Conservation (phyloP, 2,329 filamentous ascomycete genomes). For the Magnaporthiopsis rhizophila region DNA sequence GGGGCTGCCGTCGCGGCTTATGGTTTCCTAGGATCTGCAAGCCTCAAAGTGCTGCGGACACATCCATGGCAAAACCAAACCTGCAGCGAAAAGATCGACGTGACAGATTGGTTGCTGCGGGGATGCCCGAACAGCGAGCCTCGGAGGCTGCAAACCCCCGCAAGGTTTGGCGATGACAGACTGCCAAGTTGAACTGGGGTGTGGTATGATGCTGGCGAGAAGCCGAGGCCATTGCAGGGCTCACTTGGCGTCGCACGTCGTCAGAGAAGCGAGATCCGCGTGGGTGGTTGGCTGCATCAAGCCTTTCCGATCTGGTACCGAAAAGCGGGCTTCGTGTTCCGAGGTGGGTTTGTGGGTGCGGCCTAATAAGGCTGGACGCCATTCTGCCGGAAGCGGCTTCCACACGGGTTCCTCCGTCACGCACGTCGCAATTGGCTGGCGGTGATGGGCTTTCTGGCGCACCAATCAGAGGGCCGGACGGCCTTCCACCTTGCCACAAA, state of each 20-base stretch:
- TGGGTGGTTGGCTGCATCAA: background rate
- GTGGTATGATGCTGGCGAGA: background rate
- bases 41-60: background rate
- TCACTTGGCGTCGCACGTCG: background rate
- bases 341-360: too few relatives aligned
- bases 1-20: background rate
- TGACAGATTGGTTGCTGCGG: background rate
- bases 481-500: too few relatives aligned
- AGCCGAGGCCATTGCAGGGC: too few relatives aligned
- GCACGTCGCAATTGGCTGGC: too few relatives aligned
- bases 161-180: too few relatives aligned
- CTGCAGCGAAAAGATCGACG: background rate
- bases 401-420: too few relatives aligned
- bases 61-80: background rate
- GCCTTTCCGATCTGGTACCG: too few relatives aligned
- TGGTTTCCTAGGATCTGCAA: background rate
- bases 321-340: too few relatives aligned
- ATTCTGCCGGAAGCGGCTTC: too few relatives aligned
- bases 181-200: background rate
- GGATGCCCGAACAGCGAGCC: background rate
- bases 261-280: background rate
- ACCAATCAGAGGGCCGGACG: too few relatives aligned
- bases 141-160: background rate
- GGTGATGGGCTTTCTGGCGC: too few relatives aligned
- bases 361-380: too few relatives aligned